Evolutionary conservation across 495 filamentous ascomycete species (phyloP), one percentile per base, ranked within the genome.

Genomic region (Talaromyces thailandensis): DNA sequence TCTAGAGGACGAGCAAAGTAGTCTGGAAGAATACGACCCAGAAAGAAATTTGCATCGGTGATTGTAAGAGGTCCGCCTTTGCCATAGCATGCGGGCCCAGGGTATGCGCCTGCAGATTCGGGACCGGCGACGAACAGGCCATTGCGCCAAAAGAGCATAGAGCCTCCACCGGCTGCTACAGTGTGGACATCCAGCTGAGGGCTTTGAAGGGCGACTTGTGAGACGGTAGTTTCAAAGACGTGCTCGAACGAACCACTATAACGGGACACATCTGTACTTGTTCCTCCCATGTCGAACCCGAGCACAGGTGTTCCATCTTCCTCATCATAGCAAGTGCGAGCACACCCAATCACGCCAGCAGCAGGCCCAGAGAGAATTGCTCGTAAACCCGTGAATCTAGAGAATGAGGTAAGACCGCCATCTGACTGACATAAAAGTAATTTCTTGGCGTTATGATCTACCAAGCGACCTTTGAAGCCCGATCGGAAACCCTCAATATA

Each of bases 141-240:
- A 64, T 98, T 97, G 52, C 86, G 84, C 81, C 88, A 98, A 67
- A 92, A 91, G 3, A 98, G 81, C 55, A 91, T 84, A 4, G 92
- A 96, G 18, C 93, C 93, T 60, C 93, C 93, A 45, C 93, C 93
- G 21, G 93, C 93, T 21, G 93, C 93, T 31, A 98, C 93, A 0
- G 94, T 98, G 73, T 98, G 98, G 74, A 98, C 97, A 74, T 98
- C 94, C 0, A 98, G 83, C 67, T 98, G 94, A 0, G 94, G 94
- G 0, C 88, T 92, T 67, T 98, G 94, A 35, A 98, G 95, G 0
- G 92, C 91, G 6, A 98, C 91, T 25, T 94, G 94, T 2, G 94
- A 94, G 1, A 95, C 96, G 0, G 93, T 97, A 1, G 94, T 97
- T 69, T 96, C 94, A 64, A 98, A 98, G 0, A 97, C 94, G 71